These are phyloP conservation scores for Spathaspora passalidarum DNA, from an alignment of 805 yeast species.

Conservation along the genomic window DNA sequence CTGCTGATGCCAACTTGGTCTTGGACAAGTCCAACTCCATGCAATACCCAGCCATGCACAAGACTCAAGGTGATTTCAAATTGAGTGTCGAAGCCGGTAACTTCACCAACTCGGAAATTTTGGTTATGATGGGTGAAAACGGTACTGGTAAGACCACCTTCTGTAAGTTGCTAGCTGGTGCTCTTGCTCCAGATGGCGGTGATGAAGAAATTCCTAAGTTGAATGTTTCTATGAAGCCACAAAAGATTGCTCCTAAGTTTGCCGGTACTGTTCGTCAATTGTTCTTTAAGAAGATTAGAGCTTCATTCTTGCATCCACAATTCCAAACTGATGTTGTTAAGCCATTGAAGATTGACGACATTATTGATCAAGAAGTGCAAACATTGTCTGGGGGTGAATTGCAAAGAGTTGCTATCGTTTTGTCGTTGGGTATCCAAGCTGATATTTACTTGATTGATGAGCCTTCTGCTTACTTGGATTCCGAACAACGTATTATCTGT, in stretches of 20 bases:
- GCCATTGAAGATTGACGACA: conserved; percentile 89
- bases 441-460: conserved; percentile 97
- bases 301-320: conserved; percentile 91
- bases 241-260: conserved; percentile 98
- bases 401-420: conserved; percentile 97
- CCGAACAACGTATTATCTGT: conserved; percentile 99
- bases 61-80: conserved; percentile 96
- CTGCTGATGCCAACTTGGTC: conserved; percentile 64
- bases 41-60: conserved; percentile 75
- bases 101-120: conserved; percentile 92
- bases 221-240: conserved; percentile 97
- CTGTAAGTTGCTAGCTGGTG: conserved; percentile 94
- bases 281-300: conserved; percentile 94
- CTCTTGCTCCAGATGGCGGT: conserved; percentile 81
- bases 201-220: conserved; percentile 70
- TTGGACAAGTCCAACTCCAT: conserved; percentile 78
- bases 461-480: conserved; percentile 98
- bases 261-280: conserved; percentile 98
- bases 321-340: conserved; percentile 97
- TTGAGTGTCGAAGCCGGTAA: conserved; percentile 81
- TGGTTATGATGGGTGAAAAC: conserved; percentile 99
- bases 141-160: conserved; percentile 99
- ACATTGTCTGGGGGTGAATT: conserved; percentile 98
- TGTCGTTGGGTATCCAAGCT: conserved; percentile 91
- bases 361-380: conserved; percentile 97